Percentiles rank a stretch among this genome's conserved stretches.
Evolutionary conservation across 306 rosid genomes (phyloP).

Genomic region (Medicago lupulina): DNA sequence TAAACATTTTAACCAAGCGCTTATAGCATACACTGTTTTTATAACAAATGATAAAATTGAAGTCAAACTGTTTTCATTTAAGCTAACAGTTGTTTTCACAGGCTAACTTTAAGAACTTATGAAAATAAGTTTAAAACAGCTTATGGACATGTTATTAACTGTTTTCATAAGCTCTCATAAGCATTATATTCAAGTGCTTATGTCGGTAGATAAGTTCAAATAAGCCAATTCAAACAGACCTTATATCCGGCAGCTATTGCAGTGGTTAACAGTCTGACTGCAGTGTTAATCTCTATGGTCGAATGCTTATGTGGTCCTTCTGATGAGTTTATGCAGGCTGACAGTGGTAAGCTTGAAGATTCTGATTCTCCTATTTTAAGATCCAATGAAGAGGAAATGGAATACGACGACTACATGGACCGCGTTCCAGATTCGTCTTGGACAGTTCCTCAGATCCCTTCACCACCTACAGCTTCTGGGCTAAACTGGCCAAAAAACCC

Average conservation of each 20-base stretch:
- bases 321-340: constrained; percentile 63
- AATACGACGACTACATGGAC: constrained; percentile 59
- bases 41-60: too few relatives aligned
- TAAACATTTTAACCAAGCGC: neutral
- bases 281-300: neutral
- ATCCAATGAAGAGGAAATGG: constrained; percentile 64
- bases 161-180: neutral
- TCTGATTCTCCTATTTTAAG: constrained; percentile 66
- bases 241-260: neutral
- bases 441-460: constrained; percentile 84
- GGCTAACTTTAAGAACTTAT: neutral
- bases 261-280: neutral
- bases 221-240: neutral
- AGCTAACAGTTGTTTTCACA: neutral
- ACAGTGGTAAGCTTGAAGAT: constrained; percentile 73
- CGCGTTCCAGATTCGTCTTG: constrained; percentile 71
- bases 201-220: neutral
- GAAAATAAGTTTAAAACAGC: neutral
- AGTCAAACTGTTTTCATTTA: neutral
- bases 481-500: constrained; percentile 72
- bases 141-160: neutral
- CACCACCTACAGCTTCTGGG: constrained; percentile 94
- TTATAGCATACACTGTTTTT: neutral
- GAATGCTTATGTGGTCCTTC: neutral
- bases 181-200: neutral